Evolutionary conservation across 2,329 filamentous ascomycete genomes (phyloP).

Genomic region (Juglanconis sp.): DNA sequence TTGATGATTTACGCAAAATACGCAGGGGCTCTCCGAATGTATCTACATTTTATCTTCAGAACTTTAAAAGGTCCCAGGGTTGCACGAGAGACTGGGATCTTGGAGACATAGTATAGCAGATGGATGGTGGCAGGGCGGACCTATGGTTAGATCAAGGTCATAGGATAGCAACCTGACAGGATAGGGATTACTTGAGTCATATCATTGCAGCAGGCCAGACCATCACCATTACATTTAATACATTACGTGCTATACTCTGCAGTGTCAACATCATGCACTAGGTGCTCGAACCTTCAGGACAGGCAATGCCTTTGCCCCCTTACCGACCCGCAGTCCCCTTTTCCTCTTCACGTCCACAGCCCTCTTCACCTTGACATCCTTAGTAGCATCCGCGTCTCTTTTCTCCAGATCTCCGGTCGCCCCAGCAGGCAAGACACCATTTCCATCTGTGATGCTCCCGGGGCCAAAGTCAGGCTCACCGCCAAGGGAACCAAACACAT

Average conservation of each 20-base stretch:
- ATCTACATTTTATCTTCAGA: no score
- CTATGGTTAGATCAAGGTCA: no score
- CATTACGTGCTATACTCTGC: not conserved
- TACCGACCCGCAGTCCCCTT: not conserved
- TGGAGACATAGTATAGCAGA: no score
- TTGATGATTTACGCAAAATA: no score
- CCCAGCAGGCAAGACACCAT: slow-evolving; percentile 26
- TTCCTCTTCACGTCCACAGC: slow-evolving; percentile 1
- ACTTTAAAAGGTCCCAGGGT: no score
- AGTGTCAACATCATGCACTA: not conserved
- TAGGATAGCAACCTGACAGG: no score
- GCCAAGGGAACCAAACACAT: slow-evolving; percentile 67
- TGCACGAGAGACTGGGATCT: no score
- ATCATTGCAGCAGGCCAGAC: no score
- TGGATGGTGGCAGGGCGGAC: no score
- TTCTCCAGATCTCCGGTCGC: slow-evolving; percentile 20
- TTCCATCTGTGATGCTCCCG: slow-evolving; percentile 41
- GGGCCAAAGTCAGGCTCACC: slow-evolving; percentile 64
- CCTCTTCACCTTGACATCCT: slow-evolving; percentile 3
- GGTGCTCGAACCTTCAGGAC: not conserved
- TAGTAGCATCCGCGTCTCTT: not conserved
- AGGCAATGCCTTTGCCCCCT: slow-evolving; percentile 1
- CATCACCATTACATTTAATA: not conserved
- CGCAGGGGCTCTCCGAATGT: no score
- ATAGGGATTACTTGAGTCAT: no score